phyloP scores from a whole-genome alignment of 2,329 filamentous ascomycete species.

The Karstenula rhodostoma region DNA sequence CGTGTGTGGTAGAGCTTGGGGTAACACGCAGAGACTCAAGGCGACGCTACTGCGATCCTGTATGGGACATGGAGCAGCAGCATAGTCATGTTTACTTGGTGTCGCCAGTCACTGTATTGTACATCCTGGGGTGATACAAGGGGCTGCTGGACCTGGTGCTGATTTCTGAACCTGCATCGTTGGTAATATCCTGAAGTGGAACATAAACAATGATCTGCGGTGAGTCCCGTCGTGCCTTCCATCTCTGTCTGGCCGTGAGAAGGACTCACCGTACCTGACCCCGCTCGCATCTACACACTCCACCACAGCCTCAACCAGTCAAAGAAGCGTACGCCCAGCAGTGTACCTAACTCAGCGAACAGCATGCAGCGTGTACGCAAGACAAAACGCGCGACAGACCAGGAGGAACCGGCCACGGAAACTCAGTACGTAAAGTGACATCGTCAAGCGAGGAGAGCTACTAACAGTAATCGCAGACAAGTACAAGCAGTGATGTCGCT shows the following conservation, averaged over 20 bases:
- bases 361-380: slow-evolving; percentile 9
- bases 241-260: background rate
- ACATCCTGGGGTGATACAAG: too few species aligned
- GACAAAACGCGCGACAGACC: slow-evolving; percentile 15
- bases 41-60: too few species aligned
- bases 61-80: too few species aligned
- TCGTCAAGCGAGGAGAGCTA: background rate
- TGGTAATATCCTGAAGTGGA: too few species aligned
- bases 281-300: background rate
- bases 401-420: slow-evolving; percentile 24
- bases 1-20: too few species aligned
- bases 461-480: slow-evolving; percentile 26
- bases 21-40: too few species aligned
- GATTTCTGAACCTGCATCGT: too few species aligned
- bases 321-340: background rate
- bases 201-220: background rate
- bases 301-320: background rate
- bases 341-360: background rate
- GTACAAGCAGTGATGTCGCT: slow-evolving; percentile 28
- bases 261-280: background rate
- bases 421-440: slow-evolving; percentile 33
- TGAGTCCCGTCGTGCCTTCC: slow-evolving; percentile 6
- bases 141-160: too few species aligned
- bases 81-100: too few species aligned
- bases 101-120: too few species aligned